These are phyloP conservation scores for Metschnikowia peoriensis DNA, from an alignment of 805 yeast species.

Conservation along the genomic window DNA sequence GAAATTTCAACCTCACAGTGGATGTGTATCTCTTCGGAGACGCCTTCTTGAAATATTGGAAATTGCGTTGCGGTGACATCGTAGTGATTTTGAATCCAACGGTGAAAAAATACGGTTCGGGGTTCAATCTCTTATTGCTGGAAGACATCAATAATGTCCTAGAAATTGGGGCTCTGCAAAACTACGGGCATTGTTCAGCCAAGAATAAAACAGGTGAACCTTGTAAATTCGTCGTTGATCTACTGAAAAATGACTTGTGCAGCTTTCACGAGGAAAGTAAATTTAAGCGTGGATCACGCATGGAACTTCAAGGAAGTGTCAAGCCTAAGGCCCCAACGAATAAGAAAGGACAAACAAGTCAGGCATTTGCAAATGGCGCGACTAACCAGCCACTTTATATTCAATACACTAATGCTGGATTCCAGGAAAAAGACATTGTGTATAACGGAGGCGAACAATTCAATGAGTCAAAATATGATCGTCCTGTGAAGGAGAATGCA, in stretches of 20 bases:
- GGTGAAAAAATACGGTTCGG: constrained; percentile 34
- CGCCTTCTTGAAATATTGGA: constrained; percentile 72
- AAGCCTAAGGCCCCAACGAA: constrained; percentile 56
- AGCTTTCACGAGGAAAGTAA: constrained; percentile 66
- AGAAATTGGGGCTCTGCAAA: constrained; percentile 70
- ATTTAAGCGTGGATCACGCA: constrained; percentile 52
- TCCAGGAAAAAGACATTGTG: constrained; percentile 15
- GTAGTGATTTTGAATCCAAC: constrained; percentile 75
- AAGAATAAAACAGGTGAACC: constrained; percentile 43
- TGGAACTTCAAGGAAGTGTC: constrained; percentile 69
- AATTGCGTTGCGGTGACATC: constrained; percentile 69
- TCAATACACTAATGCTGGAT: constrained; percentile 15
- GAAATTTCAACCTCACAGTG: constrained; percentile 63
- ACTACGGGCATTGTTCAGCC: constrained; percentile 67
- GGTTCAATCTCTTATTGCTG: constrained; percentile 56
- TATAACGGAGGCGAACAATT: constrained; percentile 20
- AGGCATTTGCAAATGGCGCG: constrained; percentile 18
- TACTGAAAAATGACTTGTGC: constrained; percentile 54
- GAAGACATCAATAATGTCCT: constrained; percentile 52
- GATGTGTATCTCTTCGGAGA: constrained; percentile 63
- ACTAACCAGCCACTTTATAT: constrained; percentile 26
- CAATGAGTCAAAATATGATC: constrained; percentile 18
- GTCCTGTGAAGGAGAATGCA: constrained; percentile 16
- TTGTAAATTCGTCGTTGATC: constrained; percentile 65
- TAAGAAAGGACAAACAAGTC: constrained; percentile 25